These are phyloP conservation scores for Durusdinium trenchii DNA, from an alignment of 73 alveolate genomes.

Conservation along the genomic window DNA sequence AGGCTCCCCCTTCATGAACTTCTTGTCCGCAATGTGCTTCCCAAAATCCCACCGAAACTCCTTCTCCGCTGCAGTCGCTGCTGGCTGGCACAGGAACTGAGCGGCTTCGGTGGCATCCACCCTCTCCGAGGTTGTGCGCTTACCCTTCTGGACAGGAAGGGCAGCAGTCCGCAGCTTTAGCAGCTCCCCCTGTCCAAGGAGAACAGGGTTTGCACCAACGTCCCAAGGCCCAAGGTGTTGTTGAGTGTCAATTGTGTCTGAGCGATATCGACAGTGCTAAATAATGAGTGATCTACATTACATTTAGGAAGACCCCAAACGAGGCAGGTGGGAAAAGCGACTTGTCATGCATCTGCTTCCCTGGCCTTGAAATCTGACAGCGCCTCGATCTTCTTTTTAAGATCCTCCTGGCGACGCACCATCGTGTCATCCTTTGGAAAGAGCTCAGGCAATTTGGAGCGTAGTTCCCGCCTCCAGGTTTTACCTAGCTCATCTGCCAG, in stretches of 20 bases:
- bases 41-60: constrained; percentile 41
- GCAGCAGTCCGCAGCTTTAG: neutral
- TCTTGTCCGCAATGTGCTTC: neutral
- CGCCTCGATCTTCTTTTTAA: neutral
- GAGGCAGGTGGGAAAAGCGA: too few species aligned
- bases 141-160: neutral
- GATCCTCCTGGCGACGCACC: neutral
- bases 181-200: constrained; percentile 39
- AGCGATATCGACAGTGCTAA: neutral
- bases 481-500: neutral
- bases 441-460: neutral
- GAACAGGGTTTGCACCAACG: neutral
- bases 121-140: constrained; percentile 6
- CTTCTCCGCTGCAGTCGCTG: neutral
- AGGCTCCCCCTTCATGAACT: neutral
- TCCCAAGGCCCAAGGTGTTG: neutral
- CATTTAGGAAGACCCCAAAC: too few species aligned
- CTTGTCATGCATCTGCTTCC: neutral
- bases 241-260: neutral
- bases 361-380: neutral
- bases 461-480: neutral
- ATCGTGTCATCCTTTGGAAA: neutral
- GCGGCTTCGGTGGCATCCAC: constrained; percentile 35
- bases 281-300: neutral
- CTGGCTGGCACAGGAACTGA: neutral